A percentile compares a stretch with the other conserved stretches of the same genome.
These are phyloP conservation scores for Termitomyces sp. DNA, from an alignment of 768 basidiomycete genomes.

Conservation along the genomic window DNA sequence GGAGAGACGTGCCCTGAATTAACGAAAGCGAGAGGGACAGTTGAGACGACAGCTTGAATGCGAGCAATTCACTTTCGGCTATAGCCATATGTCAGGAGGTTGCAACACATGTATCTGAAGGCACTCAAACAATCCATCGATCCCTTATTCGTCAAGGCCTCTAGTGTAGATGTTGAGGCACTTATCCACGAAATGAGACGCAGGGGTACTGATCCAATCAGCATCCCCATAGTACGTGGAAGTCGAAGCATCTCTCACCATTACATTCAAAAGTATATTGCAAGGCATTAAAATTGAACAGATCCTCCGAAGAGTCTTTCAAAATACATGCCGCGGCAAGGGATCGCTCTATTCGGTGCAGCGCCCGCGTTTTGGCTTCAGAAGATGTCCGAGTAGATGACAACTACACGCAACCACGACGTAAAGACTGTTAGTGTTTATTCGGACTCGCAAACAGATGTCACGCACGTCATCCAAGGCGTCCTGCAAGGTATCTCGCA, in stretches of 20 bases:
- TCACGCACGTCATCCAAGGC: constrained; percentile 63
- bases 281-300: constrained; percentile 53
- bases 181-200: constrained; percentile 62
- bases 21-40: constrained; percentile 58
- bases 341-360: constrained; percentile 50
- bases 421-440: not conserved
- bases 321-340: constrained; percentile 44
- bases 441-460: not conserved
- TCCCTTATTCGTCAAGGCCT: constrained; percentile 40
- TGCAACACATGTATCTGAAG: not conserved
- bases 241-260: constrained; percentile 36
- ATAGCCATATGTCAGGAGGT: constrained; percentile 4
- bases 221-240: not conserved
- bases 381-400: constrained; percentile 53
- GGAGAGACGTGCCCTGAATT: constrained; percentile 71
- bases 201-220: constrained; percentile 48
- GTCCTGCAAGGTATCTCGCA: constrained; percentile 48
- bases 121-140: constrained; percentile 36
- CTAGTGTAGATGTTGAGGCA: constrained; percentile 42
- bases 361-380: constrained; percentile 45
- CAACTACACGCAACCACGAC: constrained; percentile 38
- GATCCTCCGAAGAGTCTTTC: constrained; percentile 35
- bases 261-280: constrained; percentile 85
- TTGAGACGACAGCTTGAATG: constrained; percentile 41
- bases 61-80: constrained; percentile 41